Evolutionary conservation across 2,329 filamentous ascomycete genomes (phyloP).

Genomic region (Sarocladium oryzae): DNA sequence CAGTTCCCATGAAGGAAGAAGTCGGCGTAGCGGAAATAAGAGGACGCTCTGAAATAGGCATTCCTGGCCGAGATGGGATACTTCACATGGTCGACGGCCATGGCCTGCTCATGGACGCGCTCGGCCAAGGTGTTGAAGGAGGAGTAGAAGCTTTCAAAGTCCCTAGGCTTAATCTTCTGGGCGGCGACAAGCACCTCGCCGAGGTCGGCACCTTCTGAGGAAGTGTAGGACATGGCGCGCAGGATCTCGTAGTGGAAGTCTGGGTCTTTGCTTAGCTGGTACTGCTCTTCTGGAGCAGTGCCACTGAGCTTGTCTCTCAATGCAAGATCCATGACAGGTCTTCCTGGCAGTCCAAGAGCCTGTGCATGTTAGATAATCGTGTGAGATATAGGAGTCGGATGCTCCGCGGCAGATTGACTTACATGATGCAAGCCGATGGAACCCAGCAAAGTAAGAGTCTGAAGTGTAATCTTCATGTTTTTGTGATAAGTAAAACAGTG

Average conservation of each 20-base stretch:
- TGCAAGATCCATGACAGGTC: background rate
- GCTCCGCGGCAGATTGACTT: background rate
- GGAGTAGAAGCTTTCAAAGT: conserved; percentile 19
- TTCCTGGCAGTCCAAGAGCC: background rate
- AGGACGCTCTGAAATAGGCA: conserved; percentile 23
- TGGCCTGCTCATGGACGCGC: conserved; percentile 15
- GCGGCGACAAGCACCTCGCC: conserved; percentile 27
- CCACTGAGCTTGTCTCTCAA: background rate
- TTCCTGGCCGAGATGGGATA: conserved; percentile 20
- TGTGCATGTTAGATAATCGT: background rate
- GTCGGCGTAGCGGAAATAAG: conserved; percentile 35
- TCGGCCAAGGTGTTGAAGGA: conserved; percentile 19
- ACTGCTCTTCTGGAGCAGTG: conserved; percentile 9
- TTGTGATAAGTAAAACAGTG: too few relatives aligned
- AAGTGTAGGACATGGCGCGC: conserved; percentile 13
- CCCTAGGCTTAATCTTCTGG: conserved; percentile 17
- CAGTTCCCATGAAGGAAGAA: conserved; percentile 35
- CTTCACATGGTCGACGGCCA: conserved; percentile 14
- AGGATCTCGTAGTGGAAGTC: conserved; percentile 20
- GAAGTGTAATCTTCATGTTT: background rate
- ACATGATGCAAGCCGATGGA: background rate
- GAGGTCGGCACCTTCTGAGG: conserved; percentile 20
- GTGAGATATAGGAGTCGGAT: background rate
- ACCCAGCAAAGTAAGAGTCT: background rate
- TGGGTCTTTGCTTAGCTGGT: conserved; percentile 15